A percentile compares a stretch with the other conserved stretches of the same genome.
Evolutionary conservation across 768 basidiomycete genomes (phyloP).

Genomic region (Tricholoma terreum): DNA sequence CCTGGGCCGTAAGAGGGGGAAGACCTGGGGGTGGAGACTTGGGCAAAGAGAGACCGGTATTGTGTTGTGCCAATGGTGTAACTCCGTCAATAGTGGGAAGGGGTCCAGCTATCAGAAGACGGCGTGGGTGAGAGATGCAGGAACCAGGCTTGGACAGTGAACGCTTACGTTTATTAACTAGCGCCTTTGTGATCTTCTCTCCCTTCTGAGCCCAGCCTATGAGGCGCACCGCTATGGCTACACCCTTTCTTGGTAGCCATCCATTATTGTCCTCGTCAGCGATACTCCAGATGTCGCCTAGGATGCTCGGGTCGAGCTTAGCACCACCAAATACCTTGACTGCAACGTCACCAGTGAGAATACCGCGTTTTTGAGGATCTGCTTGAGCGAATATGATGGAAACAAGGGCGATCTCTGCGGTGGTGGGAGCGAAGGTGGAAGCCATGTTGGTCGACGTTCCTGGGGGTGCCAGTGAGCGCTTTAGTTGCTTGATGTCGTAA

Average conservation of each 20-base stretch:
- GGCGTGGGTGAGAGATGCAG: constrained; percentile 13
- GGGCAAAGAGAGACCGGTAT: constrained; percentile 56
- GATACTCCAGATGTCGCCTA: constrained; percentile 93
- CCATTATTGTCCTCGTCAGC: constrained; percentile 95
- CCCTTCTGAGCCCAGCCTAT: constrained; percentile 93
- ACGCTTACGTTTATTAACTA: constrained; percentile 69
- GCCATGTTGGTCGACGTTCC: constrained; percentile 35
- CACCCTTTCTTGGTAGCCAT: constrained; percentile 83
- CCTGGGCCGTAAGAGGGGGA: constrained; percentile 72
- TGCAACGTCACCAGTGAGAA: constrained; percentile 88
- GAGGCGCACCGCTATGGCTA: constrained; percentile 83
- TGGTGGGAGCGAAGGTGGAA: constrained; percentile 42
- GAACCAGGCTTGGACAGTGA: constrained; percentile 6
- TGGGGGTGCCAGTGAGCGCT: too few species aligned
- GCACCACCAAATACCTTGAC: constrained; percentile 84
- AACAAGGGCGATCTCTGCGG: constrained; percentile 57
- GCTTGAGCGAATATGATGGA: constrained; percentile 69
- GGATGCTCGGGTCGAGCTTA: constrained; percentile 67
- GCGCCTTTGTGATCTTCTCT: constrained; percentile 58
- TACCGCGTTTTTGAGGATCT: constrained; percentile 77
- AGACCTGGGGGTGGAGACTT: constrained; percentile 60
- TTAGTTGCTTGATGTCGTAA: neutral
- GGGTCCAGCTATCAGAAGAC: constrained; percentile 64
- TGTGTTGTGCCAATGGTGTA: constrained; percentile 51
- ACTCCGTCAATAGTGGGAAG: constrained; percentile 77